Base-by-base conservation (phyloP, 2,329 filamentous ascomycete species). In the Ramichloridium luteum region DNA sequence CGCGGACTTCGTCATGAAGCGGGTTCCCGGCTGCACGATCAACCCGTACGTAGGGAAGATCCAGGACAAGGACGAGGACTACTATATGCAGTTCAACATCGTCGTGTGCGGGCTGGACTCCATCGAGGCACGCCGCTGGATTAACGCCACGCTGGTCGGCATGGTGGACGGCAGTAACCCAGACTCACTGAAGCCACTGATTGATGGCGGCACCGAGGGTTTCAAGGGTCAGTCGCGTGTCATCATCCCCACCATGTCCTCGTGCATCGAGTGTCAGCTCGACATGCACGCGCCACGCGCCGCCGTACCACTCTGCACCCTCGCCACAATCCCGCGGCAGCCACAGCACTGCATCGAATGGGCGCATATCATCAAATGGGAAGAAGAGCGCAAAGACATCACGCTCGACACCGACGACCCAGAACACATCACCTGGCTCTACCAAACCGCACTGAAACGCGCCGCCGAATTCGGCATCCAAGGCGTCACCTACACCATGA, bases 321-420 rank as follows among this genome's bases (percentile, higher is more conserved):
- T 98, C 36, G 90, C 90, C 11, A 92, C 84, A 12, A 96, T 98
- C 45, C 90, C 90, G 6, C 80, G 90, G 10, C 90, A 98, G 54
- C 90, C 90, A 1, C 86, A 96, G 56, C 90, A 98, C 61, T 98
- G 90, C 56, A 82, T 98, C 50, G 90, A 98, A 61, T 98, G 90
- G 90, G 92, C 90, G 0, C 88, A 96, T 55, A 80, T 96, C 51
- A 94, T 98, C 41, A 90, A 90, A 25, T 98, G 90, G 90, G 85
- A 93, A 40, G 72, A 67, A 48, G 59, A 68, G 49, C 60, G 66
- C 32, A 68, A 67, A 41, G 92, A 88, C 44, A 77, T 85, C 12
- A 69, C 72, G 20, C 77, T 98, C 28, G 90, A 98, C 60, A 94
- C 84, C 47, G 92, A 98, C 56, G 84, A 98, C 49, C 82, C 92